phyloP scores from a whole-genome alignment of 148 eudicot genomes.

The Persicaria tinctoria region DNA sequence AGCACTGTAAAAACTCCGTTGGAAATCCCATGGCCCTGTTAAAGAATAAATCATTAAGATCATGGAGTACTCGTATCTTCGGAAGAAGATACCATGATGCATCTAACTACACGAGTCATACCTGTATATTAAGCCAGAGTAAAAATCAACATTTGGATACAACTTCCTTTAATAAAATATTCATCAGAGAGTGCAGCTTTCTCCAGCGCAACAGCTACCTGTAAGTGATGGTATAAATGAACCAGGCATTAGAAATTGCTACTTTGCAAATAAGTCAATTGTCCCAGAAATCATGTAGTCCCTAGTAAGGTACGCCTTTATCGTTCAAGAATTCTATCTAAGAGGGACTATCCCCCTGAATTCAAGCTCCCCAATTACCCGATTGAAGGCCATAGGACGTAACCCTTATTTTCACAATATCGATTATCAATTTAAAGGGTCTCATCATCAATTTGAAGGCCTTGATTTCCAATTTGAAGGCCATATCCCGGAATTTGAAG shows the following conservation, averaged over 20 bases:
- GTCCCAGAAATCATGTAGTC: too few species aligned
- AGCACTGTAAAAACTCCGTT: too few species aligned
- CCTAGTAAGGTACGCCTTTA: neutral
- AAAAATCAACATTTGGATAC: conserved; percentile 25
- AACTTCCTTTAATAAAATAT: conserved; percentile 15
- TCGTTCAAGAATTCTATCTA: neutral
- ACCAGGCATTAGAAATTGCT: neutral
- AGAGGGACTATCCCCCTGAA: neutral
- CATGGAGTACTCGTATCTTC: neutral
- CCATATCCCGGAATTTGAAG: too few species aligned
- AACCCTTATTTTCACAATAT: too few species aligned
- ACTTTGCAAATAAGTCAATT: neutral
- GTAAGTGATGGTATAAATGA: conserved; percentile 10
- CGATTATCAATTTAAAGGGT: too few species aligned
- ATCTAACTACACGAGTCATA: conserved; percentile 13
- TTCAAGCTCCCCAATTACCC: too few species aligned
- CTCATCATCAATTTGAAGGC: too few species aligned
- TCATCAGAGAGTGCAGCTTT: conserved; percentile 97
- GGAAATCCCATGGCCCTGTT: too few species aligned
- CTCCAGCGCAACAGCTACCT: conserved; percentile 98
- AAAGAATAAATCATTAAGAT: too few species aligned
- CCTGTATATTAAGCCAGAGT: conserved; percentile 96
- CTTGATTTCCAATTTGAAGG: too few species aligned
- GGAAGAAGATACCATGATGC: neutral
- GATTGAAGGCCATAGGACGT: too few species aligned